Conservation (phyloP, 1,139 yeast species). For the Cylindricascospora bacillispora region DNA sequence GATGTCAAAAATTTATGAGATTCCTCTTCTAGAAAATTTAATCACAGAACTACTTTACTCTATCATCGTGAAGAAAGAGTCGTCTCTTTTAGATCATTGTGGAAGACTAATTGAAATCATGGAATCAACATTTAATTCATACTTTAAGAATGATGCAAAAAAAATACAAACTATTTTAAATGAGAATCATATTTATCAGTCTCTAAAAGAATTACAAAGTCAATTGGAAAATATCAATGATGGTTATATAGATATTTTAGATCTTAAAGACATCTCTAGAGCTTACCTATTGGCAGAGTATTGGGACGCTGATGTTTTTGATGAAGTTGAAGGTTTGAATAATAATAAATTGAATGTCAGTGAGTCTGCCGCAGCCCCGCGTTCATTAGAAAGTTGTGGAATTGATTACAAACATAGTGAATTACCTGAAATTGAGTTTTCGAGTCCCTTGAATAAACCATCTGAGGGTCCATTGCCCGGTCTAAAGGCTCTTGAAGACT, state of each 20-base stretch:
- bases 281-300: neutral
- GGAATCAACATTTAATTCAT: conserved; percentile 11
- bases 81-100: conserved; percentile 33
- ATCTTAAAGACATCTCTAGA: neutral
- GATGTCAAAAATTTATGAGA: conserved; percentile 49
- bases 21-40: conserved; percentile 56
- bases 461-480: too few species aligned
- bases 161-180: conserved; percentile 31
- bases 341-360: too few species aligned
- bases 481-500: too few species aligned
- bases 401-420: too few species aligned
- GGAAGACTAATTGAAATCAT: conserved; percentile 16
- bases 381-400: too few species aligned
- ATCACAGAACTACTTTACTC: conserved; percentile 58
- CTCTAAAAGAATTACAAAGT: conserved; percentile 11
- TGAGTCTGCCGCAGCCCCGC: too few species aligned
- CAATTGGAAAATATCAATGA: conserved; percentile 40
- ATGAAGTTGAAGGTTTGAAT: neutral
- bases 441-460: too few species aligned
- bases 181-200: conserved; percentile 12
- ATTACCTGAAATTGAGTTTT: too few species aligned
- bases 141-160: conserved; percentile 13
- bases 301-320: too few species aligned
- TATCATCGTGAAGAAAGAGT: conserved; percentile 49
- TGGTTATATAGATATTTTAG: conserved; percentile 42